Evolutionary conservation across 2,329 filamentous ascomycete species (phyloP), one percentile per base, ranked within the genome.

Genomic region (Ophiostoma montium): DNA sequence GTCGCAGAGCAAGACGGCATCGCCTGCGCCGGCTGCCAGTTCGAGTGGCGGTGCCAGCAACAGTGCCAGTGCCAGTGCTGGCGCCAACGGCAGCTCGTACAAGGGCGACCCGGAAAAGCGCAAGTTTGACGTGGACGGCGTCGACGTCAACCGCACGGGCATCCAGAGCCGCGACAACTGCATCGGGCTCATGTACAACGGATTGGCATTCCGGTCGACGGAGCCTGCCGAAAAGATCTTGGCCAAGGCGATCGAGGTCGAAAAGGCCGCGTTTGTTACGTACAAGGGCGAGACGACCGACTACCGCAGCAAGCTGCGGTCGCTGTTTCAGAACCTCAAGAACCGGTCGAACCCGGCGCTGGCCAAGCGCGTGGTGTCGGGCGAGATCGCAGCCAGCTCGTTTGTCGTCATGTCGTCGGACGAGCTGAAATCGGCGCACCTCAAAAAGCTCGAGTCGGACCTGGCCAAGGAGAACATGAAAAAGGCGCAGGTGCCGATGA

Each of bases 381-480:
- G 84, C 52, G 77, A 84, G 27, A 85, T 96, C 52, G 57, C 74
- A 0, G 70, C 88, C 1, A 76, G 80, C 2, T 71, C 72, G 33
- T 94, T 98, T 58, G 88, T 95, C 50, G 70, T 71, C 59, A 95
- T 98, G 92, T 77, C 80, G 9, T 81, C 86, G 58, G 85, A 95
- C 49, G 90, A 96, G 64, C 78, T 98, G 62, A 94, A 94, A 70
- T 92, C 85, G 44, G 82, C 81, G 46, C 81, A 92, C 65, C 84
- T 86, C 66, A 79, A 81, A 53, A 79, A 78, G 58, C 77, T 82
- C 61, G 88, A 95, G 57, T 70, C 76, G 57, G 79, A 80, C 63
- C 74, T 95, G 46, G 75, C 88, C 62, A 80, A 85, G 67, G 87
- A 95, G 67, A 98, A 98, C 67, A 89, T 96, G 85, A 88, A 88